Conservation (phyloP, 805 yeast genomes). For the Torulaspora quercuum region DNA sequence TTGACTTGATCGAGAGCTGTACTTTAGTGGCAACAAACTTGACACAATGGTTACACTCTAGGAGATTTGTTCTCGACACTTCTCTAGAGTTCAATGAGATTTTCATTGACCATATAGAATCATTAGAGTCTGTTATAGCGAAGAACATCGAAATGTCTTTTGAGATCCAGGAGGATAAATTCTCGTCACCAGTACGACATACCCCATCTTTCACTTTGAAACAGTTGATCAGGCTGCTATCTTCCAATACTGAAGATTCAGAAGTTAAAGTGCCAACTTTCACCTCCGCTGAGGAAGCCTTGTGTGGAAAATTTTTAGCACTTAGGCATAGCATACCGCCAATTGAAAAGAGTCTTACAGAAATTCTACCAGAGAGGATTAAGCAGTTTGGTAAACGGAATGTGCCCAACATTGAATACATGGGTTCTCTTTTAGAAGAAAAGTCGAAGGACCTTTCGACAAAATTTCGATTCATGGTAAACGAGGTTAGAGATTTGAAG, state of each 20-base stretch:
- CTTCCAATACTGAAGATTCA: constrained; percentile 26
- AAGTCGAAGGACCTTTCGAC: constrained; percentile 42
- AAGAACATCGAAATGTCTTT: constrained; percentile 37
- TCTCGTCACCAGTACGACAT: constrained; percentile 42
- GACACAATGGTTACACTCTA: constrained; percentile 29
- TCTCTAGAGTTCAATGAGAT: constrained; percentile 46
- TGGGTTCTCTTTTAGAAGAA: constrained; percentile 35
- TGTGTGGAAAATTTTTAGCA: constrained; percentile 43
- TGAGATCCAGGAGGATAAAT: constrained; percentile 39
- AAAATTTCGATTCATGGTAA: constrained; percentile 42
- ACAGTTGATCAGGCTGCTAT: constrained; percentile 34
- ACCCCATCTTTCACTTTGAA: constrained; percentile 39
- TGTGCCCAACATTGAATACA: constrained; percentile 25
- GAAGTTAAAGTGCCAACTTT: constrained; percentile 41
- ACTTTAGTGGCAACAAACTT: constrained; percentile 19
- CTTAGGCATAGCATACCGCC: constrained; percentile 47
- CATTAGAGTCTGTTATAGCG: constrained; percentile 42
- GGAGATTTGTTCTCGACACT: constrained; percentile 39
- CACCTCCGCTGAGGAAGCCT: constrained; percentile 37
- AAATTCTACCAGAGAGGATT: constrained; percentile 49
- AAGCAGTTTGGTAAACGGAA: constrained; percentile 42
- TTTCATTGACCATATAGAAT: constrained; percentile 39
- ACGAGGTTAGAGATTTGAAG: constrained; percentile 43
- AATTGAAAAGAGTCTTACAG: constrained; percentile 48
- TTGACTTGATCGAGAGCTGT: constrained; percentile 35